These are phyloP conservation scores for Pyrrhoderma noxium DNA, from an alignment of 1,284 basidiomycete species.

Conservation along the genomic window DNA sequence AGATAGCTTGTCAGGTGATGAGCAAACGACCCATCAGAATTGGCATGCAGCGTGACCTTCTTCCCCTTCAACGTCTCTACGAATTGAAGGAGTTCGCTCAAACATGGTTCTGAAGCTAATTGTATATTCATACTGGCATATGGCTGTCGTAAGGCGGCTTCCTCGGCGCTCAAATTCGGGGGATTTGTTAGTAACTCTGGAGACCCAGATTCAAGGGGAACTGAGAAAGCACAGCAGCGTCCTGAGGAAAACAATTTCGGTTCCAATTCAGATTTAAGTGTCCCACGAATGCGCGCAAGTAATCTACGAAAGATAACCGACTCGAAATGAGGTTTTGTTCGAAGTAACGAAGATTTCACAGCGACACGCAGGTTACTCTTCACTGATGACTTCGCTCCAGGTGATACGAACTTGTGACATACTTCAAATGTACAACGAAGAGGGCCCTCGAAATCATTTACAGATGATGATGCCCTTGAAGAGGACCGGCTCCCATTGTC, in stretches of 20 bases:
- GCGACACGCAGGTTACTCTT: conserved; percentile 1
- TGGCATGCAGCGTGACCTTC: conserved; percentile 76
- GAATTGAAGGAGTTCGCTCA: conserved; percentile 72
- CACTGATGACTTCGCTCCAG: conserved; percentile 4
- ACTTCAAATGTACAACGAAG: conserved; percentile 55
- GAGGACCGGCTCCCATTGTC: conserved; percentile 20
- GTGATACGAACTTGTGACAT: conserved; percentile 31
- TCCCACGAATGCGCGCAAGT: conserved; percentile 59
- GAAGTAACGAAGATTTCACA: conserved; percentile 20
- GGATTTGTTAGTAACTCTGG: conserved; percentile 28
- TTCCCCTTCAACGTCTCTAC: conserved; percentile 76
- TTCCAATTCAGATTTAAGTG: conserved; percentile 42
- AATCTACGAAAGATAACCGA: conserved; percentile 60
- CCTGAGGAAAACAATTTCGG: conserved; percentile 36
- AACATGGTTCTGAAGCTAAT: conserved; percentile 61
- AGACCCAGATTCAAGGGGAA: conserved; percentile 50
- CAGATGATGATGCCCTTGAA: conserved; percentile 23
- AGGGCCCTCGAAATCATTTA: conserved; percentile 23
- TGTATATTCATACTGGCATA: conserved; percentile 35
- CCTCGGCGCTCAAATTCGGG: conserved; percentile 30
- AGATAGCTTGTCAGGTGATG: conserved; percentile 87
- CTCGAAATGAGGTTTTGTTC: conserved; percentile 50
- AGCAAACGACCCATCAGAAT: conserved; percentile 77
- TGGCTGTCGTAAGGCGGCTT: conserved; percentile 40
- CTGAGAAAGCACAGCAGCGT: conserved; percentile 46